phyloP scores from a whole-genome alignment of 139 green algal species.

The Parachlorella kessleri region DNA sequence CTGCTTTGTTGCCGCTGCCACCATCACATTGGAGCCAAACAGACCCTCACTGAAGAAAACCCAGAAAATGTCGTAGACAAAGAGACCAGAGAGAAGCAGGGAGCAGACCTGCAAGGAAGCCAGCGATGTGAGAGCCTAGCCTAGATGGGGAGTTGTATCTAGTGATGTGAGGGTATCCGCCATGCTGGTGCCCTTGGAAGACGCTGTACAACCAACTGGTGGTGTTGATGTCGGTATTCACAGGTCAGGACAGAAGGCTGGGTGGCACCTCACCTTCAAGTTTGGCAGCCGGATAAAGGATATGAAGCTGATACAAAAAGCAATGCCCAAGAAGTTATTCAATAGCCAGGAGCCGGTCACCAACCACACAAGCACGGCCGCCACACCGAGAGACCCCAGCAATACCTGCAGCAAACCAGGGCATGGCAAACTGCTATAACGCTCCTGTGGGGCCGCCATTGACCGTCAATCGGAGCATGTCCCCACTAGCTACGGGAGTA shows the following conservation, averaged over 20 bases:
- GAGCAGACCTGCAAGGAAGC: slow-evolving; percentile 20
- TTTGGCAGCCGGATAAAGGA: slow-evolving; percentile 29
- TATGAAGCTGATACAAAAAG: slow-evolving; percentile 20
- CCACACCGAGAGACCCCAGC: not conserved
- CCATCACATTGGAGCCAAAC: slow-evolving; percentile 27
- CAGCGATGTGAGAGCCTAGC: too few species aligned
- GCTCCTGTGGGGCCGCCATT: too few species aligned
- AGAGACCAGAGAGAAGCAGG: slow-evolving; percentile 12
- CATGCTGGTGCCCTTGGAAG: too few species aligned
- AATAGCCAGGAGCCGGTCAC: slow-evolving; percentile 17
- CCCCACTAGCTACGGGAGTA: too few species aligned
- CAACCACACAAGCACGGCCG: not conserved
- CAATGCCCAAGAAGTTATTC: slow-evolving; percentile 26
- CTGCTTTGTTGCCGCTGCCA: not conserved
- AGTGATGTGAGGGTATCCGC: too few species aligned
- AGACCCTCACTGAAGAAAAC: slow-evolving; percentile 27
- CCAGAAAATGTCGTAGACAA: slow-evolving; percentile 34
- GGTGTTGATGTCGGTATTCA: too few species aligned
- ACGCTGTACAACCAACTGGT: too few species aligned
- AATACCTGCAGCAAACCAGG: not conserved
- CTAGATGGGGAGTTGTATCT: too few species aligned
- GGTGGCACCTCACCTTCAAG: not conserved
- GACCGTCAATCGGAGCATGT: too few species aligned
- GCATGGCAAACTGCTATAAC: too few species aligned
- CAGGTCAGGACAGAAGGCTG: not conserved